Conservation (phyloP, 768 basidiomycete genomes). For the Boletus rubroflammeus region DNA sequence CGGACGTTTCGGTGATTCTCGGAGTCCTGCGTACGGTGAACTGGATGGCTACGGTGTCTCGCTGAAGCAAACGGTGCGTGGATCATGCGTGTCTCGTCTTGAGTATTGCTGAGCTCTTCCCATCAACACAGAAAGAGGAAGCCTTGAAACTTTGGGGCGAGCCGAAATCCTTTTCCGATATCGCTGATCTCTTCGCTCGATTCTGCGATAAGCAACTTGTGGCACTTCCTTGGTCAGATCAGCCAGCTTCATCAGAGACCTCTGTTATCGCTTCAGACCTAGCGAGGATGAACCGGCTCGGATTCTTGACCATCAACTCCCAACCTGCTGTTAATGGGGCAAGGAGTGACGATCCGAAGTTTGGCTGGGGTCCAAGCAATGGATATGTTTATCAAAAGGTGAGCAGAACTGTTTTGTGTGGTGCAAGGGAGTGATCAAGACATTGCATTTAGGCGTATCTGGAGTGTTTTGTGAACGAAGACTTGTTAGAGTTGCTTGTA, state of each 20-base stretch:
- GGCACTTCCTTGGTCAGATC: conserved; percentile 94
- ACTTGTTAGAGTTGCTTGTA: conserved; percentile 67
- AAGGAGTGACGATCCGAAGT: conserved; percentile 75
- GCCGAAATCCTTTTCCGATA: conserved; percentile 62
- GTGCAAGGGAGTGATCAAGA: not conserved
- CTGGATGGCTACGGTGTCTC: conserved; percentile 94
- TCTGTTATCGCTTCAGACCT: conserved; percentile 73
- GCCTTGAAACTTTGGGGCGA: conserved; percentile 86
- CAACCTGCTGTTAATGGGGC: conserved; percentile 94
- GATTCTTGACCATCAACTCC: conserved; percentile 96
- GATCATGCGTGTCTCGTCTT: not conserved
- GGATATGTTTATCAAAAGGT: conserved; percentile 97
- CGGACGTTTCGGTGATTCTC: conserved; percentile 95
- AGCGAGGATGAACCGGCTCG: conserved; percentile 81
- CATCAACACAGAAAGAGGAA: conserved; percentile 70
- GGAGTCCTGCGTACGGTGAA: conserved; percentile 97
- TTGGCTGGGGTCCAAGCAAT: conserved; percentile 93
- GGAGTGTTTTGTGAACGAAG: conserved; percentile 87
- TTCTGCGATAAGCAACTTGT: conserved; percentile 75
- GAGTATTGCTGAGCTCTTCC: conserved; percentile 5
- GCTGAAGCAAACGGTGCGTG: conserved; percentile 79
- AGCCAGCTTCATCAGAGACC: conserved; percentile 82
- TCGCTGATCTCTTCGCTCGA: conserved; percentile 70
- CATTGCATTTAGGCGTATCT: conserved; percentile 73
- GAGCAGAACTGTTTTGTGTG: conserved; percentile 5